Conservation (phyloP, 2,329 filamentous ascomycete species). For the Fusarium sp. region DNA sequence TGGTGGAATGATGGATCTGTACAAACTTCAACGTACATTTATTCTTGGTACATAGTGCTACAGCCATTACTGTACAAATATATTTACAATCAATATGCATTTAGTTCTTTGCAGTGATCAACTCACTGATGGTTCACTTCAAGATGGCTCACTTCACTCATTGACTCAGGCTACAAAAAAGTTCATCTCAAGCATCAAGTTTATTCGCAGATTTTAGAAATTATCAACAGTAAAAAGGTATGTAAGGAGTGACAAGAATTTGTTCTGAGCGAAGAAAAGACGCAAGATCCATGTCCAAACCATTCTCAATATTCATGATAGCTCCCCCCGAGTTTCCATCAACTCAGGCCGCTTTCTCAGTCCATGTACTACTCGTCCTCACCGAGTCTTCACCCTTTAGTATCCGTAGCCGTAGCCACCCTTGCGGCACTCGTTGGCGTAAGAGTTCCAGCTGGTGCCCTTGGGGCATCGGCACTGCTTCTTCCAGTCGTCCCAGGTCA, state of each 20-base stretch:
- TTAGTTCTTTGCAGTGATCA: neutral
- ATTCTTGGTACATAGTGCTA: slow-evolving; percentile 44
- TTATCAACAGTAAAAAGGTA: slow-evolving; percentile 34
- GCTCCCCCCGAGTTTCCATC: neutral
- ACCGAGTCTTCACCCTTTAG: neutral
- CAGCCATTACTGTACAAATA: slow-evolving; percentile 15
- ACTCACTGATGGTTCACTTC: neutral
- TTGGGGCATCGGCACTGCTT: slow-evolving; percentile 24
- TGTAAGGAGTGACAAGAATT: slow-evolving; percentile 35
- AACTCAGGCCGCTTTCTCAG: neutral
- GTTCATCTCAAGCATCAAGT: slow-evolving; percentile 2
- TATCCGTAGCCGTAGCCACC: slow-evolving; percentile 16
- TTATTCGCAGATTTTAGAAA: slow-evolving; percentile 28
- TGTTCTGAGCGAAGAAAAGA: slow-evolving; percentile 20
- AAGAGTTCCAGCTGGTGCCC: slow-evolving; percentile 5
- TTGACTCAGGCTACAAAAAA: neutral
- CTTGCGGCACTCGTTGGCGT: slow-evolving; percentile 28
- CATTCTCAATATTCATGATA: slow-evolving; percentile 14
- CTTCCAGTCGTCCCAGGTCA: slow-evolving; percentile 23
- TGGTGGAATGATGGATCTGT: slow-evolving; percentile 27
- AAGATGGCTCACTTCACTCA: neutral
- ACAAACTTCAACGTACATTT: slow-evolving; percentile 22
- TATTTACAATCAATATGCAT: neutral
- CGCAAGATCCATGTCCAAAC: slow-evolving; percentile 5
- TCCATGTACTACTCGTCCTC: neutral